phyloP scores from a whole-genome alignment of 805 yeast genomes.

The Starmerella cellae region DNA sequence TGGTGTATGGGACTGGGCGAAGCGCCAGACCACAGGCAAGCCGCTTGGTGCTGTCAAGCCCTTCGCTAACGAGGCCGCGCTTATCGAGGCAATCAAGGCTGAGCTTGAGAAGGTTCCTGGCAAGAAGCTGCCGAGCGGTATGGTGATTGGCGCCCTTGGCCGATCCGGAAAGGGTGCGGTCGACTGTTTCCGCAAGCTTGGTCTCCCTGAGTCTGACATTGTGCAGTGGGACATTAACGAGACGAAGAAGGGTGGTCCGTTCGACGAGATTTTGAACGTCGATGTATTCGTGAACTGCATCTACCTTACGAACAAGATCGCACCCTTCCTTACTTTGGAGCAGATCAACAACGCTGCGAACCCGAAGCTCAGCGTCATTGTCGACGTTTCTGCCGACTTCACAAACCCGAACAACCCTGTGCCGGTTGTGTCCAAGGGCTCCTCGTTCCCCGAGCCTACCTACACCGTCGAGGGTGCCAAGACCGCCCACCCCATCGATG shows the following conservation, averaged over 20 bases:
- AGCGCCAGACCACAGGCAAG: conserved; percentile 54
- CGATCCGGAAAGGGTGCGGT: conserved; percentile 98
- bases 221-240: conserved; percentile 94
- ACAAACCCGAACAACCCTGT: conserved; percentile 97
- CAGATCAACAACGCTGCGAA: conserved; percentile 41
- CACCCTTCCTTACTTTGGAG: conserved; percentile 72
- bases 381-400: conserved; percentile 97
- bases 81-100: conserved; percentile 57
- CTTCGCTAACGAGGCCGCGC: conserved; percentile 62
- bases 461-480: conserved; percentile 60
- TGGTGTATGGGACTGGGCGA: conserved; percentile 89
- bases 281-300: conserved; percentile 95
- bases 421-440: conserved; percentile 83
- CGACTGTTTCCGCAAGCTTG: conserved; percentile 66
- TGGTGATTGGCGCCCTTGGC: conserved; percentile 94
- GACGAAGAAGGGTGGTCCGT: conserved; percentile 95
- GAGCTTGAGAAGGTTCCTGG: conserved; percentile 40
- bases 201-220: conserved; percentile 75
- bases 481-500: conserved; percentile 75
- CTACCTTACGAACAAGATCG: conserved; percentile 81
- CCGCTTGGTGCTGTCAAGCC: conserved; percentile 72
- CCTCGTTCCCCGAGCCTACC: conserved; percentile 84
- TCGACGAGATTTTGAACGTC: conserved; percentile 72
- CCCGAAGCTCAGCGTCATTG: conserved; percentile 80
- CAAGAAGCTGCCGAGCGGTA: conserved; percentile 51